phyloP scores from a whole-genome alignment of 225 moss, liverwort and hornwort species.

The Neckera pumila region DNA sequence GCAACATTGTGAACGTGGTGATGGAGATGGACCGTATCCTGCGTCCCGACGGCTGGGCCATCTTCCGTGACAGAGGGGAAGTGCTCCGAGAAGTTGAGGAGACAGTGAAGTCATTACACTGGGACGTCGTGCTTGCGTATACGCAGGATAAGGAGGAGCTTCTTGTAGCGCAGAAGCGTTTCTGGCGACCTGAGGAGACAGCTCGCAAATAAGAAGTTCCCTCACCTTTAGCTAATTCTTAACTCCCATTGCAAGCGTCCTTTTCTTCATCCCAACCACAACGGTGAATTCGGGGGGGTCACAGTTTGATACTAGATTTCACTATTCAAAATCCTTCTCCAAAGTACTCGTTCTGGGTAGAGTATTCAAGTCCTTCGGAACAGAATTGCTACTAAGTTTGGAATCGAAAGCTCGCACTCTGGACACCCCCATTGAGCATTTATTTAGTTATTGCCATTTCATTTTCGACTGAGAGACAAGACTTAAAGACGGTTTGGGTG shows the following conservation, averaged over 20 bases:
- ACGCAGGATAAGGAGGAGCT: constrained; percentile 44
- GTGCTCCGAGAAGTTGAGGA: constrained; percentile 39
- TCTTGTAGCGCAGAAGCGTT: constrained; percentile 65
- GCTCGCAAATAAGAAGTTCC: neutral
- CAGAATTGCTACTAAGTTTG: neutral
- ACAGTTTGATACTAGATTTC: neutral
- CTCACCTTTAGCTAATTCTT: neutral
- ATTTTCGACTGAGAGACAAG: neutral
- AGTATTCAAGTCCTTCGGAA: neutral
- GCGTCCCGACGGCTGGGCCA: constrained; percentile 76
- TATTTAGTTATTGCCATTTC: neutral
- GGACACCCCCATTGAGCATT: neutral
- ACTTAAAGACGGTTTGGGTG: neutral
- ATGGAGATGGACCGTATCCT: constrained; percentile 89
- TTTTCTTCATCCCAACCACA: neutral
- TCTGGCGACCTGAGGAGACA: constrained; percentile 56
- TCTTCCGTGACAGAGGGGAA: constrained; percentile 57
- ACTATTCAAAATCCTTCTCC: neutral
- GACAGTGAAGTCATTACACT: constrained; percentile 52
- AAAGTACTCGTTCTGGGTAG: neutral
- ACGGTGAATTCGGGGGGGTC: neutral
- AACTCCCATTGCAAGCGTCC: neutral
- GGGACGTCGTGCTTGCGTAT: constrained; percentile 44
- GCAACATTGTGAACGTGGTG: constrained; percentile 47
- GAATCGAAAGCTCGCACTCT: neutral